Evolutionary conservation across 208 protist genomes (phyloP).

Genomic region (Jaenimonas drosophilae): DNA sequence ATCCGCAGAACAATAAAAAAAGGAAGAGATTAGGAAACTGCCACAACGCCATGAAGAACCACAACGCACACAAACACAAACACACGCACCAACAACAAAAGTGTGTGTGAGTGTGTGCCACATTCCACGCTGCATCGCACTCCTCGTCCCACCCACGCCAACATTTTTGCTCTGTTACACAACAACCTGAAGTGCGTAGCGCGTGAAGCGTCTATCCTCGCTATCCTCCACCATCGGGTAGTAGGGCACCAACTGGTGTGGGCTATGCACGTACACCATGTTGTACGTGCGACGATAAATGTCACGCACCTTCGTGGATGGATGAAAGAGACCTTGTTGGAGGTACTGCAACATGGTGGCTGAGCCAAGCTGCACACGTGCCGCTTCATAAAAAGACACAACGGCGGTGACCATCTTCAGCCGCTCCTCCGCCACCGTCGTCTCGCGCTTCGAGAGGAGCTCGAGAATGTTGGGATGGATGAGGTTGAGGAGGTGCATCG

Average conservation of each 20-base stretch:
- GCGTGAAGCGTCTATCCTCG: conserved; percentile 36
- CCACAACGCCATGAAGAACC: not conserved
- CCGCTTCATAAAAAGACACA: conserved; percentile 97
- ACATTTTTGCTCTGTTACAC: too few relatives aligned
- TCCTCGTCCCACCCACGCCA: too few relatives aligned
- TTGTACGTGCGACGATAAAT: conserved; percentile 99
- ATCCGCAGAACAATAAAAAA: conserved; percentile 9
- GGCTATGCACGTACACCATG: conserved; percentile 95
- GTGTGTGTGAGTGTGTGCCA: too few relatives aligned
- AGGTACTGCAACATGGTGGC: conserved; percentile 92
- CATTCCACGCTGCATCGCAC: too few relatives aligned
- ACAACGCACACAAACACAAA: conserved; percentile 4
- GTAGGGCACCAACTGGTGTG: conserved; percentile 90
- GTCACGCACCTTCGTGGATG: conserved; percentile 96
- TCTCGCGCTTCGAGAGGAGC: conserved; percentile 90
- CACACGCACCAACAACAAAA: conserved; percentile 4
- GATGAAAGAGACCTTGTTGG: conserved; percentile 98
- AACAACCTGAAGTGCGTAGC: conserved; percentile 68
- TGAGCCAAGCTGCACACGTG: conserved; percentile 93
- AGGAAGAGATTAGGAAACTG: conserved; percentile 9
- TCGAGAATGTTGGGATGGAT: conserved; percentile 99
- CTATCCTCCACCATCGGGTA: conserved; percentile 89
- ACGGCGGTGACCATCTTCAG: conserved; percentile 92
- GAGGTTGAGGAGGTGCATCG: conserved; percentile 98
- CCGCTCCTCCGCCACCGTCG: conserved; percentile 65